phyloP scores from a whole-genome alignment of 192 early-diverging fungal genomes.

The Linnemannia elongata region DNA sequence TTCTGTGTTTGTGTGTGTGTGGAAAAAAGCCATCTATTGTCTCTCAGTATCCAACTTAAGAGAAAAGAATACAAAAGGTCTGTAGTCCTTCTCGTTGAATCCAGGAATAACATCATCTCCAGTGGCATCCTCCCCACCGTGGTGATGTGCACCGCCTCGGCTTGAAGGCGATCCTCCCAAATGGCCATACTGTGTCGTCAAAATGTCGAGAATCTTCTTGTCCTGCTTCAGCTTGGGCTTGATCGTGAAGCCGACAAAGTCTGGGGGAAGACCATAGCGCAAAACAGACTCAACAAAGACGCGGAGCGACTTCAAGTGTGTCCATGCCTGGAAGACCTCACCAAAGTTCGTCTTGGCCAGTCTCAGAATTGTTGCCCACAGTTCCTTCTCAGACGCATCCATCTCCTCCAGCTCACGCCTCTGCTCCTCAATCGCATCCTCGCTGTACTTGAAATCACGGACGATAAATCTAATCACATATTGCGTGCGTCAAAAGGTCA shows the following conservation, averaged over 20 bases:
- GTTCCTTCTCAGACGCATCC: constrained; percentile 72
- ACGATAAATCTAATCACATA: constrained; percentile 81
- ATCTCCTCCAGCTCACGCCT: constrained; percentile 81
- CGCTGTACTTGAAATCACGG: constrained; percentile 95
- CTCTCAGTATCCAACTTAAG: constrained; percentile 67
- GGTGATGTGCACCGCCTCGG: constrained; percentile 36
- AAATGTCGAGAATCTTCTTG: constrained; percentile 79
- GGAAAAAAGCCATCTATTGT: constrained; percentile 28
- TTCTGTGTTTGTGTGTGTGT: not conserved
- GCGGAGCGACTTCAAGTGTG: constrained; percentile 94
- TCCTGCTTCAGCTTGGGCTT: constrained; percentile 86
- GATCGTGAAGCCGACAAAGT: constrained; percentile 73
- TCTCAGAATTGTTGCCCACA: constrained; percentile 78
- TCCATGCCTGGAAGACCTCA: constrained; percentile 92
- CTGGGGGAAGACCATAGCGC: constrained; percentile 97
- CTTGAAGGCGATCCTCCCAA: constrained; percentile 79
- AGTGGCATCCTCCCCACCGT: constrained; percentile 44
- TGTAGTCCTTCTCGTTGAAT: constrained; percentile 93
- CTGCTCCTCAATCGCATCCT: constrained; percentile 80
- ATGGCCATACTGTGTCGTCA: constrained; percentile 86
- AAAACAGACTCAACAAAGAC: constrained; percentile 97
- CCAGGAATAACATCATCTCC: constrained; percentile 88
- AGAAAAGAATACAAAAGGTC: constrained; percentile 89
- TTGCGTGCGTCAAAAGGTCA: not conserved
- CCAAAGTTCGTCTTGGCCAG: constrained; percentile 95